Base-by-base conservation (phyloP, 352 stramenopile genomes). In the Phytophthora vignae region DNA sequence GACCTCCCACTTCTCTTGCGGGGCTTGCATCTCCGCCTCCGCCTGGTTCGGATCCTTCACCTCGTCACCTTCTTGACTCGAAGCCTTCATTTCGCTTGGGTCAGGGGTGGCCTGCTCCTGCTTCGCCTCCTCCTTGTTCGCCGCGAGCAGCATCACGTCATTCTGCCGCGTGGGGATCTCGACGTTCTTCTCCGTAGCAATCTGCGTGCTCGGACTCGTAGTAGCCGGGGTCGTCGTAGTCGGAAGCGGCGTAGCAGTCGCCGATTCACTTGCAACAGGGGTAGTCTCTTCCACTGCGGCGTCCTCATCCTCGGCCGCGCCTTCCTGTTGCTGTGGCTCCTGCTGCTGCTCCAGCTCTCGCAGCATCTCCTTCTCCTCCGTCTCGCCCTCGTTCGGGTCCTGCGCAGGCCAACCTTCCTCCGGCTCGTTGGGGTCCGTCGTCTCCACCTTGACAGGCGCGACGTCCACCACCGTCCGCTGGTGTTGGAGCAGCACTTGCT, bases 331-430 rank as follows among this genome's bases (percentile, higher is more conserved):
- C 14, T 21, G 50, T 7, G 0, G 1, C 4, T 48, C n/a, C 48
- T 61, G 50, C 25, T 53, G 14, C 60, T 60, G 53, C 48, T 67
- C 59, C 11, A 65, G 27, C 48, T 1, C 61, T 33, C 62, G 60
- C 10, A 9, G 4, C 27, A 19, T 33, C 10, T 54, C 67, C 19
- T 4, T 40, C 42, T 48, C 36, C 17, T 61, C 33, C 12, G 33
- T 38, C 61, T 25, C 42, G 38, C 19, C 44, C 36, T 74, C 72
- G 17, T 76, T 67, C 17, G 19, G 22, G 22, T 62, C 57, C 42
- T 67, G 54, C 11, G 64, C 54, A 11, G 67, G 54, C 60, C 67
- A 70, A 14, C 64, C 66, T 64, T 78, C 71, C 14, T 75, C 57
- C 0, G 49, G 50, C 3, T 76, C 72, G 17, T 74, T 67, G 22